Percentiles rank a stretch among this genome's conserved stretches.
Evolutionary conservation across 495 filamentous ascomycete genomes (phyloP).

Genomic region (Aspergillus bridgeri): DNA sequence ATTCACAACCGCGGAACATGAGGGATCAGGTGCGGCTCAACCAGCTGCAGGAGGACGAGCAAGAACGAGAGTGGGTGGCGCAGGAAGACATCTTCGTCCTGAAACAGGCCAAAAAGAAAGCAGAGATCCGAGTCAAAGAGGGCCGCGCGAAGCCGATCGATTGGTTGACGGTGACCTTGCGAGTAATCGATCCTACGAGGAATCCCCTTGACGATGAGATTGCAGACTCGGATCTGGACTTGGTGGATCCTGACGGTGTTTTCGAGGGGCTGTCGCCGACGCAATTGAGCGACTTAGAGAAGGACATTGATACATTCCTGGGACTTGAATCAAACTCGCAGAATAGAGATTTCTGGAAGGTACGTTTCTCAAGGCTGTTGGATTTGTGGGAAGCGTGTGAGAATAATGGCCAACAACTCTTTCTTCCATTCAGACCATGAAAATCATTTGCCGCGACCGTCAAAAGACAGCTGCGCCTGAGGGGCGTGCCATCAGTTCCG

Average conservation of each 20-base stretch:
- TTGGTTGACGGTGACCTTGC: constrained; percentile 87
- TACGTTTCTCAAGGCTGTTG: constrained; percentile 24
- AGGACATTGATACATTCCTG: constrained; percentile 83
- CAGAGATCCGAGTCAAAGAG: constrained; percentile 92
- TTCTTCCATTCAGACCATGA: constrained; percentile 57
- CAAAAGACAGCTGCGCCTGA: constrained; percentile 63
- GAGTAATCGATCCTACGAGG: constrained; percentile 80
- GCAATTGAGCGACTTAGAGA: constrained; percentile 73
- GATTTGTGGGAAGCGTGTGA: constrained; percentile 12
- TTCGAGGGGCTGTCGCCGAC: constrained; percentile 70
- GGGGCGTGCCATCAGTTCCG: constrained; percentile 73
- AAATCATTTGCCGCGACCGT: constrained; percentile 77
- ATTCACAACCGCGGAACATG: constrained; percentile 34
- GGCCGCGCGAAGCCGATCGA: constrained; percentile 91
- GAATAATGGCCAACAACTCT: constrained; percentile 16
- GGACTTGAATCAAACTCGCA: constrained; percentile 71
- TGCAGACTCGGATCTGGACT: constrained; percentile 67
- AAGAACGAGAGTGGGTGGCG: constrained; percentile 79
- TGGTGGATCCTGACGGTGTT: constrained; percentile 79
- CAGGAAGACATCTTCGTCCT: constrained; percentile 96
- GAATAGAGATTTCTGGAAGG: constrained; percentile 86
- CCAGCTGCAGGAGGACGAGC: constrained; percentile 68
- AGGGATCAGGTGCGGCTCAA: constrained; percentile 55
- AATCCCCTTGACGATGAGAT: constrained; percentile 79
- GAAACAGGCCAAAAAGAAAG: constrained; percentile 97